A percentile compares a stretch with the other conserved stretches of the same genome.
phyloP scores from a whole-genome alignment of 306 rosid genomes.

The Vigna trinervia region DNA sequence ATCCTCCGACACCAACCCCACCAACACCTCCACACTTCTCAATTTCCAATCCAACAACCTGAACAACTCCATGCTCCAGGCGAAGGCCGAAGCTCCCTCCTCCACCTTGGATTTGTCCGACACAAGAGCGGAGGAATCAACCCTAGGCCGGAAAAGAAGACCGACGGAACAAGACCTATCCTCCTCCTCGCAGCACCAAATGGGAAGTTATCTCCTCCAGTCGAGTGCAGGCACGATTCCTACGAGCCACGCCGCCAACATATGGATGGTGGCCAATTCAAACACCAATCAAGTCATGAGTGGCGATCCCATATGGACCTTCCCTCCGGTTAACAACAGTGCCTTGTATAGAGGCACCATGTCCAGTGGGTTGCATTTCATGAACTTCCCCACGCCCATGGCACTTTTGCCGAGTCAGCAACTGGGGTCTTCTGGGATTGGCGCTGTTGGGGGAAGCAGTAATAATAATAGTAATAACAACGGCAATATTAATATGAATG shows the following conservation, averaged over 20 bases:
- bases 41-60: conserved; percentile 71
- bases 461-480: conserved; percentile 28
- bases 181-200: conserved; percentile 58
- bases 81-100: conserved; percentile 68
- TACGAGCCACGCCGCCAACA: conserved; percentile 69
- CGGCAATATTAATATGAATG: conserved; percentile 12
- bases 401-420: conserved; percentile 80
- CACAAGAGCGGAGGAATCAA: conserved; percentile 53
- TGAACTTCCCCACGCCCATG: conserved; percentile 81
- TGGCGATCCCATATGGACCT: conserved; percentile 93
- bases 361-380: conserved; percentile 87
- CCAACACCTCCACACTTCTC: conserved; percentile 56
- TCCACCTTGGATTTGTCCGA: conserved; percentile 68
- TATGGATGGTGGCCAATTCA: conserved; percentile 88
- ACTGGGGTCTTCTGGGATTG: conserved; percentile 43
- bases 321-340: conserved; percentile 62
- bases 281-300: conserved; percentile 70
- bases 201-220: conserved; percentile 77
- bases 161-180: conserved; percentile 64
- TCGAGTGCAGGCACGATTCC: conserved; percentile 68
- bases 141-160: conserved; percentile 66
- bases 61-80: conserved; percentile 57
- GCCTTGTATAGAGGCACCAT: conserved; percentile 72
- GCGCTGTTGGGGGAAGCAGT: conserved; percentile 26
- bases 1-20: conserved; percentile 50